Conservation (phyloP, 805 yeast species). For the Metschnikowia cerradonensis region DNA sequence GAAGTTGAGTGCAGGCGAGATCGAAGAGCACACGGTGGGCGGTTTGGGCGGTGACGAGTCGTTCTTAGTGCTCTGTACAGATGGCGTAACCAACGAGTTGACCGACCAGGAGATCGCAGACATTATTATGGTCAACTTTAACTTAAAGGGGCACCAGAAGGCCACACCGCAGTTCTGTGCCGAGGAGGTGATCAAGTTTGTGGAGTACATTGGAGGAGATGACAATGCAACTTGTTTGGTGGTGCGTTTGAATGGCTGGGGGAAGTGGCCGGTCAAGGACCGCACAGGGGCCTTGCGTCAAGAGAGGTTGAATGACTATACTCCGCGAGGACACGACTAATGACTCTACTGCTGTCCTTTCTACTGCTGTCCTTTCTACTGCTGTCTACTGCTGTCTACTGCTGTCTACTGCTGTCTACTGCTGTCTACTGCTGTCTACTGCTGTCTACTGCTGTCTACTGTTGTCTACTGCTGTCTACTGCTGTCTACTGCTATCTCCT, state of each 20-base stretch:
- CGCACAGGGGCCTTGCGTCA: slow-evolving; percentile 81
- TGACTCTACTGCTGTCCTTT: background rate
- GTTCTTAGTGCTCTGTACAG: slow-evolving; percentile 76
- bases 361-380: too few species aligned
- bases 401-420: too few species aligned
- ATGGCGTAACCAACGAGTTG: slow-evolving; percentile 79
- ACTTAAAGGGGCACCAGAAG: slow-evolving; percentile 56
- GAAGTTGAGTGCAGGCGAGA: slow-evolving; percentile 37
- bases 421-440: too few species aligned
- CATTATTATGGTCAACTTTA: slow-evolving; percentile 64
- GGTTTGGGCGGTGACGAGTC: slow-evolving; percentile 81
- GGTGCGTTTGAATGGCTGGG: slow-evolving; percentile 84
- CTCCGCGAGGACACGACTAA: slow-evolving; percentile 24
- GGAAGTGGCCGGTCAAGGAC: slow-evolving; percentile 82
- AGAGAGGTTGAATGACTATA: slow-evolving; percentile 52
- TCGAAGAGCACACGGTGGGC: slow-evolving; percentile 32
- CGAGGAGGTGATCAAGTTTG: slow-evolving; percentile 75
- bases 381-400: background rate
- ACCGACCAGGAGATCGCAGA: slow-evolving; percentile 92
- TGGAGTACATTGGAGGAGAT: slow-evolving; percentile 83
- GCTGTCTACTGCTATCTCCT: too few species aligned
- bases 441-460: too few species aligned
- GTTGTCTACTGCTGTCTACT: too few species aligned
- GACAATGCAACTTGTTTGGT: slow-evolving; percentile 95
- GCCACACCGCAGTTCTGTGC: slow-evolving; percentile 88